Base-by-base conservation (phyloP, 495 filamentous ascomycete genomes). In the Barbatosphaeria neglecta region DNA sequence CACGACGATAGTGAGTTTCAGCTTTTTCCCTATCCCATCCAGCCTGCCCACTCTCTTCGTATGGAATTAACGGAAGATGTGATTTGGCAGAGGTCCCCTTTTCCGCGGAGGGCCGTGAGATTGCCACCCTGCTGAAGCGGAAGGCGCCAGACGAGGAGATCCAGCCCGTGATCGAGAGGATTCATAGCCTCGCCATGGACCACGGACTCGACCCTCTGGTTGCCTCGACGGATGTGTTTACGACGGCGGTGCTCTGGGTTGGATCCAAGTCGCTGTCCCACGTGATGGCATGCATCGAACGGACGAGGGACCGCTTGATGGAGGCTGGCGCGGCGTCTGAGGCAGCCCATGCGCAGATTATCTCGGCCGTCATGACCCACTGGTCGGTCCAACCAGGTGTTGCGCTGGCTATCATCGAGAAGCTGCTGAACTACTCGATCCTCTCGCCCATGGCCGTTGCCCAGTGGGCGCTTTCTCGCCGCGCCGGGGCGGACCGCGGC, bases 361-460 rank as follows among this genome's bases (percentile, higher is more conserved):
- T 97, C 49, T 76, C 79, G 10, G 85, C 84, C 8, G 90, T 96
- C 23, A 83, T 96, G 70, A 77, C 81, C 13, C 97, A 95, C 68
- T 99, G 92, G 92, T 74, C 75, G 33, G 82, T 90, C 45, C 92
- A 97, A 52, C 87, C 92, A 0, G 92, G 92, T 25, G 81, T 95
- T 37, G 93, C 89, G 24, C 83, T 96, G 56, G 85, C 84, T 55
- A 90, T 99, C 54, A 75, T 97, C 46, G 92, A 99, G 70, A 97
- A 95, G 67, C 74, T 99, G 4, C 82, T 99, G 22, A 99, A 99
- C 61, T 99, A 97, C 69, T 88, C 84, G 28, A 93, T 99, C 50
- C 74, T 99, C 7, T 84, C 78, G 9, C 92, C 92, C 0, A 63
- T 76, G 27, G 78, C 78, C 23, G 89, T 99, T 37, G 73, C 95